Evolutionary conservation across 177 flowering plant genomes (phyloP), one percentile per base, ranked within the genome.

Genomic region (Tripterygium wilfordii): DNA sequence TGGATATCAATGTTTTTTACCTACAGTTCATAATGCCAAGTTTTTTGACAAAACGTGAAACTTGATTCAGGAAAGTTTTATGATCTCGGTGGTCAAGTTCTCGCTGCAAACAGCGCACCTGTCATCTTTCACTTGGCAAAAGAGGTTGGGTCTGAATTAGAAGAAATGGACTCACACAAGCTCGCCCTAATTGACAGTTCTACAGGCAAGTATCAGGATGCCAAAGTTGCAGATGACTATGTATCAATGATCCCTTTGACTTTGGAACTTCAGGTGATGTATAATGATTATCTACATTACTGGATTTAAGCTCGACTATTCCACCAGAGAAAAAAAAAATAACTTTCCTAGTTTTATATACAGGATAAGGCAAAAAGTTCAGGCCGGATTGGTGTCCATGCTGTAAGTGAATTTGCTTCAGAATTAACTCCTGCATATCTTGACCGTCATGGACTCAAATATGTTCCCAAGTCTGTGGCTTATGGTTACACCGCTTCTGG

Each of bases 401-500:
- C 85, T 8, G 62, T 80, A 58, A 85, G 89, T 50, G 74, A 67
- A 20, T n/a, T 65, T 28, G 95, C 87, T 35, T 66, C 95, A 45
- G 83, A 74, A 22, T 46, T 67, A 41, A 67, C 89, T 37, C 80
- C 83, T 0, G 45, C 56, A 27, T 82, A 76, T 54, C 85, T 85
- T 41, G 63, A 76, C 50, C 51, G 24, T 23, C 75, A 44, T 49
- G 88, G 88, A 25, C 36, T 80, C 2, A 68, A 70, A 37, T 63
- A 77, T 25, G 76, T 82, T 40, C 88, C 95, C 0, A 78, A 82
- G 56, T 78, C 89, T 2, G 95, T 85, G 43, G 81, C 78, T 25
- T 82, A 78, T 68, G 95, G 95, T 27, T 85, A 72, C 61, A 82
- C 87, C 8, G 95, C 95, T 45, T 85, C 95, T 9, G 95, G 95